Conservation (phyloP, 2,329 filamentous ascomycete genomes). For the Diatrype stigma region DNA sequence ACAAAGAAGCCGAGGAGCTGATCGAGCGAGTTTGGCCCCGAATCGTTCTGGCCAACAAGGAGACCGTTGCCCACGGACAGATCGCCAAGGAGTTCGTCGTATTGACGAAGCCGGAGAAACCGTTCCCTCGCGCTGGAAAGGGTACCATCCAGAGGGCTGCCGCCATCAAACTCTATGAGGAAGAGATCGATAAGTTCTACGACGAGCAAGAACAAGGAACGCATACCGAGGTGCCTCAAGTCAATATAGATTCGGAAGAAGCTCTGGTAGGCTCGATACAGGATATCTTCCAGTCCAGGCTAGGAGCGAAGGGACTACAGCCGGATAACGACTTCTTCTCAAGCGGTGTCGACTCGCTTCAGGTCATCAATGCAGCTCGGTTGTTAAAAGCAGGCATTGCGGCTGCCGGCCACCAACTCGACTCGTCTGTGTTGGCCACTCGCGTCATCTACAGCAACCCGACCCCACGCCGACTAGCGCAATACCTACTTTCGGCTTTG, state of each 20-base stretch:
- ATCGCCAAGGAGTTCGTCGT: slow-evolving; percentile 37
- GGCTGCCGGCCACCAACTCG: slow-evolving; percentile 27
- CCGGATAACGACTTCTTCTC: slow-evolving; percentile 35
- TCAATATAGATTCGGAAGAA: slow-evolving; percentile 28
- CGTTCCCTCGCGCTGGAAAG: slow-evolving; percentile 41
- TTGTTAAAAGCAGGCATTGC: slow-evolving; percentile 32
- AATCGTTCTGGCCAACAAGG: slow-evolving; percentile 38
- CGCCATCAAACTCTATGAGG: slow-evolving; percentile 36
- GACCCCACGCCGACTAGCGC: slow-evolving; percentile 30
- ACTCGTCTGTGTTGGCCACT: slow-evolving; percentile 31
- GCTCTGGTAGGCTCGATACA: slow-evolving; percentile 26
- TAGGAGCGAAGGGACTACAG: slow-evolving; percentile 23
- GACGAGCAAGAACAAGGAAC: slow-evolving; percentile 13
- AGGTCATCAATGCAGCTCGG: slow-evolving; percentile 34
- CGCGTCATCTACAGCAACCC: slow-evolving; percentile 37
- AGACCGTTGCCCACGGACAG: slow-evolving; percentile 42
- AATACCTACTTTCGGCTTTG: slow-evolving; percentile 27
- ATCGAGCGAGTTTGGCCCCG: slow-evolving; percentile 41
- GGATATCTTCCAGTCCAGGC: slow-evolving; percentile 23
- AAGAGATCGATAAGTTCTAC: slow-evolving; percentile 41
- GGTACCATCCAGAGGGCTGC: slow-evolving; percentile 39
- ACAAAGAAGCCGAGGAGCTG: slow-evolving; percentile 25
- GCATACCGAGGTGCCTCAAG: slow-evolving; percentile 14
- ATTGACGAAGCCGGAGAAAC: slow-evolving; percentile 35
- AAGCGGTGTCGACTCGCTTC: slow-evolving; percentile 37